Evolutionary conservation across 768 basidiomycete genomes (phyloP).

Genomic region (Guyanaporus albipodus): DNA sequence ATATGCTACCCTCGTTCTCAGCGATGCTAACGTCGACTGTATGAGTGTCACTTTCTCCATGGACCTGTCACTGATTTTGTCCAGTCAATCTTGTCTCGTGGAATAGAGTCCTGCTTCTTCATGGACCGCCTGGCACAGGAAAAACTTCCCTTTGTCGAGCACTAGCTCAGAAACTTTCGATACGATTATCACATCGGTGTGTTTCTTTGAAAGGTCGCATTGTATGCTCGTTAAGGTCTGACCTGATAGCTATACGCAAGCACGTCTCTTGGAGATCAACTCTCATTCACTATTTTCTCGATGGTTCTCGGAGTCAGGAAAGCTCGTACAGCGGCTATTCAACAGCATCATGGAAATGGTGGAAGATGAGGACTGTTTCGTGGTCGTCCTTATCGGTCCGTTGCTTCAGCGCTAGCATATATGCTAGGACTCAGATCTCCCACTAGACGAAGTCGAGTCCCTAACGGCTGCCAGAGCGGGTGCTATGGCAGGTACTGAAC

Average conservation of each 20-base stretch:
- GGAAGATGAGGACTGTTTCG: conserved; percentile 87
- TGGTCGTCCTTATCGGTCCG: conserved; percentile 89
- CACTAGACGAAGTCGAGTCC: conserved; percentile 90
- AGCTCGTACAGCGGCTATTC: conserved; percentile 93
- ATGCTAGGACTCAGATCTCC: conserved; percentile 1
- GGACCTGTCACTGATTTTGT: conserved; percentile 6
- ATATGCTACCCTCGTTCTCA: conserved; percentile 89
- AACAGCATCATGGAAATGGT: conserved; percentile 84
- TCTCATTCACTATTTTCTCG: conserved; percentile 97
- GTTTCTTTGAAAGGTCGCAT: conserved; percentile 15
- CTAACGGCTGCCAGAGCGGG: conserved; percentile 92
- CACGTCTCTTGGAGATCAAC: conserved; percentile 93
- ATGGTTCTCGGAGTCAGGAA: conserved; percentile 99
- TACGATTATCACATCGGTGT: conserved; percentile 81
- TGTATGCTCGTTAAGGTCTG: not conserved
- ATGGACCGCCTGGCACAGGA: conserved; percentile 97
- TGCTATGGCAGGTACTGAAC: conserved; percentile 93
- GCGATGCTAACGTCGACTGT: conserved; percentile 86
- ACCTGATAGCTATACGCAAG: conserved; percentile 67
- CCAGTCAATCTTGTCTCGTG: conserved; percentile 88
- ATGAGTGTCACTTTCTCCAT: conserved; percentile 26
- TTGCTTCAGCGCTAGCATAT: not conserved
- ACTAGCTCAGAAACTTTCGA: conserved; percentile 90
- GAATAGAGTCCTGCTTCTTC: conserved; percentile 92
- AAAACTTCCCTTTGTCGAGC: conserved; percentile 95